phyloP scores from a whole-genome alignment of 1,284 basidiomycete genomes.

The Boletellus deceptivus region DNA sequence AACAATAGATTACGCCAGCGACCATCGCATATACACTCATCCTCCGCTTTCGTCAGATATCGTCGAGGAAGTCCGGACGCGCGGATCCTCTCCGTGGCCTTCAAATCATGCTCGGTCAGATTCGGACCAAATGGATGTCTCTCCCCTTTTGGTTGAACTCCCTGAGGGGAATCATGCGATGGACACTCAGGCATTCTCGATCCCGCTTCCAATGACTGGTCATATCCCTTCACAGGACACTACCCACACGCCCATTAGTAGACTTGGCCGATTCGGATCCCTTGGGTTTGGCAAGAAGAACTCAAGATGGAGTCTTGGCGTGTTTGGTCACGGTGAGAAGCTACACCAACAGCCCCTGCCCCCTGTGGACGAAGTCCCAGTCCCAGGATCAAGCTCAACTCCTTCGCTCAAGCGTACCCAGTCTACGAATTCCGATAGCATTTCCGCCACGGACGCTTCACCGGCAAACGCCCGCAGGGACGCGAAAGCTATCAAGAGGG shows the following conservation, averaged over 20 bases:
- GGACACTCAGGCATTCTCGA: constrained; percentile 53
- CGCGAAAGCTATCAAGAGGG: constrained; percentile 87
- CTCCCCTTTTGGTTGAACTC: constrained; percentile 44
- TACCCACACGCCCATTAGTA: constrained; percentile 44
- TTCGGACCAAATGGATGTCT: constrained; percentile 62
- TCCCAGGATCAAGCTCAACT: constrained; percentile 52
- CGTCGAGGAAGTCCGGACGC: constrained; percentile 40
- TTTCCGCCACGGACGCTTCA: constrained; percentile 55
- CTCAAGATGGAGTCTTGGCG: constrained; percentile 60
- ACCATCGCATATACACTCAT: constrained; percentile 33
- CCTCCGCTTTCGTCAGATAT: constrained; percentile 32
- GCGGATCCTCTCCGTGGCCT: constrained; percentile 29
- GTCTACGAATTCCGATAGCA: constrained; percentile 75
- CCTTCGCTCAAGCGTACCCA: constrained; percentile 83
- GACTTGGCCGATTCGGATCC: constrained; percentile 52
- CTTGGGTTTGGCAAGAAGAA: constrained; percentile 66
- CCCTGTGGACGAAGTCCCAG: constrained; percentile 68
- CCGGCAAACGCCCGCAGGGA: constrained; percentile 52
- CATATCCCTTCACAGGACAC: constrained; percentile 31
- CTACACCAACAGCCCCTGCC: constrained; percentile 57
- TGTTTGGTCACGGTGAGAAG: constrained; percentile 79
- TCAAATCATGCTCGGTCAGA: constrained; percentile 38
- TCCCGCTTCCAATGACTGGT: constrained; percentile 39
- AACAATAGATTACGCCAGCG: constrained; percentile 37
- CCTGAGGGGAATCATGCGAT: constrained; percentile 42